Base-by-base conservation (phyloP, 2,329 filamentous ascomycete species). In the Exophiala oligosperma region DNA sequence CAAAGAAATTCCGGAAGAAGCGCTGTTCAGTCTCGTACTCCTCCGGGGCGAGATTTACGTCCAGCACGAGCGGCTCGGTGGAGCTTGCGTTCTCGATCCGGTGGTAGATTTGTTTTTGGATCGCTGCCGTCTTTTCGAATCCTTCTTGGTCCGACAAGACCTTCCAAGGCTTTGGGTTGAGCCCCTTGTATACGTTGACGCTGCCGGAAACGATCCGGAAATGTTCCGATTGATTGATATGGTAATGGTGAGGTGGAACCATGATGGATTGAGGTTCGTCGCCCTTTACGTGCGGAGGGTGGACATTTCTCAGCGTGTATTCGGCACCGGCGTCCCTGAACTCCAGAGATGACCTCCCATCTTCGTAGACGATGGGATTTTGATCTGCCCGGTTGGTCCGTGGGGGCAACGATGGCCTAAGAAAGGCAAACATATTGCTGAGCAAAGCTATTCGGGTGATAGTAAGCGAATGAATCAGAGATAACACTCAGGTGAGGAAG, bases 1-100 rank as follows among this genome's bases (percentile, higher is more conserved):
- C 67, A 40, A 68, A 66, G 61, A 67, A 68, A 54, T 69, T 68
- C 26, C 67, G 55, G 47, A 68, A 68, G 51, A 68, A 68, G 8
- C 53, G 52, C 35, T 66, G 56, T 51, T 69, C 66, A 17, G 44
- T 57, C 53, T 66, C 65, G 41, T 64, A 59, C 3, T 62, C 55
- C 50, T 67, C 64, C 1, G 64, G 66, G 9, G 57, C 53, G 12
- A 69, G 62, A 8, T 61, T 61, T 9, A 69, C 58, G 47, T 67
- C 65, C 21, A 69, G 46, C 9, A 67, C 54, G 4, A 69, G 56
- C 5, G 51, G 44, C 11, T 67, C 57, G 2, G 60, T 64, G 1
- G 11, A 44, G 37, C 52, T 61, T 8, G 64, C 67, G 52, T 67
- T 67, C 49, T 67, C 65, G 57, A 68, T 64, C 6, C 60, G 61